A percentile compares a stretch with the other conserved stretches of the same genome.
Conservation (phyloP, 176 grass and related monocot species). For the Poa pratensis region DNA sequence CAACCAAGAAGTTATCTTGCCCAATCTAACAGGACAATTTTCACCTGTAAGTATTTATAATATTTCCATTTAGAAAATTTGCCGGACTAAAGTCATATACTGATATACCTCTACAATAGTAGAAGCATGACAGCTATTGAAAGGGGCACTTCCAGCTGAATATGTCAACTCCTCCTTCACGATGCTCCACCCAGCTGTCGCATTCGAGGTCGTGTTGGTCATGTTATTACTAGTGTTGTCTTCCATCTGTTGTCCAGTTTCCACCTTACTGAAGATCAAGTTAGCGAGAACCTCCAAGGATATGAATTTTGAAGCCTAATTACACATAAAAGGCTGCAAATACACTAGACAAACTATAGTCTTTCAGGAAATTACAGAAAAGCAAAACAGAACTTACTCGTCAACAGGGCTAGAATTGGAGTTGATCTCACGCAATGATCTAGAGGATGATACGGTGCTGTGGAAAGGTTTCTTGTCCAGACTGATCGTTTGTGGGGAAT, state of each 20-base stretch:
- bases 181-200: slow-evolving; percentile 48
- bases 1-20: slow-evolving; percentile 62
- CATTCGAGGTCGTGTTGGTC: slow-evolving; percentile 44
- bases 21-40: slow-evolving; percentile 61
- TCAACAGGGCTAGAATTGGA: not conserved
- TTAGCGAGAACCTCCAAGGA: slow-evolving; percentile 10
- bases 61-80: not conserved
- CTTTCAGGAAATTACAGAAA: not conserved
- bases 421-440: slow-evolving; percentile 29
- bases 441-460: slow-evolving; percentile 25
- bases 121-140: slow-evolving; percentile 81
- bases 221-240: slow-evolving; percentile 3
- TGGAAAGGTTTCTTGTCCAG: slow-evolving; percentile 1
- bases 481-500: not conserved
- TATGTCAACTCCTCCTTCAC: slow-evolving; percentile 64
- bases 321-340: not conserved
- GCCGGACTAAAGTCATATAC: not conserved
- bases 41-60: not conserved
- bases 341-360: slow-evolving; percentile 10
- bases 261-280: slow-evolving; percentile 17
- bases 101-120: slow-evolving; percentile 73
- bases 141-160: slow-evolving; percentile 46
- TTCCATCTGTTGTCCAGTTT: slow-evolving; percentile 34
- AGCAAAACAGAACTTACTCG: slow-evolving; percentile 27
- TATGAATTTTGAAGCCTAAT: slow-evolving; percentile 8